Evolutionary conservation across 768 basidiomycete species (phyloP).

Genomic region (Lentinula sp.): DNA sequence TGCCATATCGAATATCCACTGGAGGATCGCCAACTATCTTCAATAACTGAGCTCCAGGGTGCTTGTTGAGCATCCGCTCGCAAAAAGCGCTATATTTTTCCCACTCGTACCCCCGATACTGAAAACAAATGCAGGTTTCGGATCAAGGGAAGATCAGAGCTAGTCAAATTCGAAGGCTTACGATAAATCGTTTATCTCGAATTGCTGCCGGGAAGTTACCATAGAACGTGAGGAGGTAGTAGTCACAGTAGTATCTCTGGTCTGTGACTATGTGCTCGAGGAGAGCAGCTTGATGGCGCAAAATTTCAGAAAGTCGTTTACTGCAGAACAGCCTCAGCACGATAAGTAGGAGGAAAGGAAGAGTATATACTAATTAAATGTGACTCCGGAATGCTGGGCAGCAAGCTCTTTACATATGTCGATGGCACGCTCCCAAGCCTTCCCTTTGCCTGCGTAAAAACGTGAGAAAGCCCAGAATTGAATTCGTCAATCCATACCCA

Average conservation of each 20-base stretch:
- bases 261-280: conserved; percentile 81
- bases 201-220: conserved; percentile 86
- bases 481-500: conserved; percentile 22
- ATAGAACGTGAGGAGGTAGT: conserved; percentile 91
- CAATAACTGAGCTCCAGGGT: conserved; percentile 77
- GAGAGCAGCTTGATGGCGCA: conserved; percentile 81
- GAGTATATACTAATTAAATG: conserved; percentile 76
- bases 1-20: conserved; percentile 73
- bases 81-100: conserved; percentile 89
- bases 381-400: conserved; percentile 80
- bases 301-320: conserved; percentile 75
- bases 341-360: conserved; percentile 8
- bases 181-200: conserved; percentile 86
- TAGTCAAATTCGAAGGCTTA: conserved; percentile 27
- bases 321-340: conserved; percentile 28
- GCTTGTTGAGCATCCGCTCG: conserved; percentile 88
- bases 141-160: not conserved
- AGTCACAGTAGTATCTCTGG: conserved; percentile 84
- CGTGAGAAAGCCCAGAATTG: conserved; percentile 2
- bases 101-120: conserved; percentile 96
- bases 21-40: conserved; percentile 71
- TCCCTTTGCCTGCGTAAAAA: conserved; percentile 68
- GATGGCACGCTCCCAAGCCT: conserved; percentile 95
- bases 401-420: conserved; percentile 91
- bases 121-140: conserved; percentile 3